phyloP scores from a whole-genome alignment of 2,329 filamentous ascomycete genomes.

The Aspergillus nomiae region DNA sequence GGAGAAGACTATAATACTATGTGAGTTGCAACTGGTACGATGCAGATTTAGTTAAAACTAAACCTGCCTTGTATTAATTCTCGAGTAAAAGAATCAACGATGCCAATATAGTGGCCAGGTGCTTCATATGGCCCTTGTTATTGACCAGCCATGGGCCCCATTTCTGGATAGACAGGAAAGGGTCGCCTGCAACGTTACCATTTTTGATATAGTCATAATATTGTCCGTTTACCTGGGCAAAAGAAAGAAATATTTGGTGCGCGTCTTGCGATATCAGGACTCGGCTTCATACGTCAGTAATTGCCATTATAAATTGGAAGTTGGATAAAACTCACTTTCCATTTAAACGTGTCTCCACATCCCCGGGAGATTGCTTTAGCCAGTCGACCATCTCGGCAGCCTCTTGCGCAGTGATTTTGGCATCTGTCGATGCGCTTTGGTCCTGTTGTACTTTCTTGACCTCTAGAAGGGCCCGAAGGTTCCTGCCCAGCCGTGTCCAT shows the following conservation, averaged over 20 bases:
- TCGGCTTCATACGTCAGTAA: background rate
- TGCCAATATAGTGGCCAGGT: background rate
- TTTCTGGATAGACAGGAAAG: background rate
- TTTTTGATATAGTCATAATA: background rate
- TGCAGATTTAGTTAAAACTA: too few species aligned
- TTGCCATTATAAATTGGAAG: background rate
- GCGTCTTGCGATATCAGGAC: background rate
- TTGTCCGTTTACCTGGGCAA: background rate
- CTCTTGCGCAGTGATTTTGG: too few species aligned
- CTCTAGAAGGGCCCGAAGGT: too few species aligned
- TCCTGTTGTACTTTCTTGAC: too few species aligned
- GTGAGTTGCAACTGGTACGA: too few species aligned
- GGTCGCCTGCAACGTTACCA: background rate
- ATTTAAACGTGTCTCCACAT: background rate
- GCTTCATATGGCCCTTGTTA: background rate
- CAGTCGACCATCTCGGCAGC: background rate
- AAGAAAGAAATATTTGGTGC: background rate
- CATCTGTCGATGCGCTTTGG: too few species aligned
- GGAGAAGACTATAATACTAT: too few species aligned
- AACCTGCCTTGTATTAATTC: background rate
- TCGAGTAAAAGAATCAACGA: background rate
- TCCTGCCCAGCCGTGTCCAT: too few species aligned
- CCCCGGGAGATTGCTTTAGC: background rate
- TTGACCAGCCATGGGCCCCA: background rate
- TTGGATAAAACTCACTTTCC: background rate